Evolutionary conservation across 768 basidiomycete genomes (phyloP), one percentile per base, ranked within the genome.

Genomic region (Lactifluus hygrophoroides): DNA sequence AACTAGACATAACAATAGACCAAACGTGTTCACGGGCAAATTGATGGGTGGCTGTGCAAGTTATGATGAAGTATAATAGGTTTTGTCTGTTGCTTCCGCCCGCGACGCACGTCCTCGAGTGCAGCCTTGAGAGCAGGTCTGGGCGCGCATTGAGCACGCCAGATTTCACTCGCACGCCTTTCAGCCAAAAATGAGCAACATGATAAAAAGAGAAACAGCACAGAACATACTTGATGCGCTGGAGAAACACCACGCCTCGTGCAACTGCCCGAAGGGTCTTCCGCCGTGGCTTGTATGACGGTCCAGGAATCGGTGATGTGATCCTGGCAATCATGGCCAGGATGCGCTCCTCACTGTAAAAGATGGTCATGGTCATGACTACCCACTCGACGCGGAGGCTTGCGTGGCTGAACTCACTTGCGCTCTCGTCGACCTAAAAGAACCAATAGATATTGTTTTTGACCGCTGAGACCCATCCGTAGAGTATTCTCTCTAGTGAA

Each of bases 401-500:
- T 17, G 4, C 1, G 43, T 1, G 32, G 10, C 25, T 1, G 23
- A 10, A 59, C 78, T 61, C 51, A 90, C 90, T 83, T 86, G 66
- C 78, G 80, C 73, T 90, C 85, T 56, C 85, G 82, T 57, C 80
- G 77, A 21, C 79, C 69, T 25, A 96, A 72, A n/a, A 94, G 75
- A 3, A 84, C 72, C 9, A 94, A 74, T 11, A 98, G 76, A 69
- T 97, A 97, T 47, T 80, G 75, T 69, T 99, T 99, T 74, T 98
- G 96, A 66, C 92, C 84, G 16, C 78, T 76, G 45, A 97, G 76
- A 64, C 84, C 85, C 58, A 76, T 76, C 34, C 95, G 81, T 76
- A 96, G 81, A 0, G 78, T 77, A 10, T 85, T 81, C 73, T 99
- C 96, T 25, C 95, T 80, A 3, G 82, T 87, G 71, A 86, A 94